Base-by-base conservation (phyloP, 768 basidiomycete species). In the Hypholoma fasciculare region DNA sequence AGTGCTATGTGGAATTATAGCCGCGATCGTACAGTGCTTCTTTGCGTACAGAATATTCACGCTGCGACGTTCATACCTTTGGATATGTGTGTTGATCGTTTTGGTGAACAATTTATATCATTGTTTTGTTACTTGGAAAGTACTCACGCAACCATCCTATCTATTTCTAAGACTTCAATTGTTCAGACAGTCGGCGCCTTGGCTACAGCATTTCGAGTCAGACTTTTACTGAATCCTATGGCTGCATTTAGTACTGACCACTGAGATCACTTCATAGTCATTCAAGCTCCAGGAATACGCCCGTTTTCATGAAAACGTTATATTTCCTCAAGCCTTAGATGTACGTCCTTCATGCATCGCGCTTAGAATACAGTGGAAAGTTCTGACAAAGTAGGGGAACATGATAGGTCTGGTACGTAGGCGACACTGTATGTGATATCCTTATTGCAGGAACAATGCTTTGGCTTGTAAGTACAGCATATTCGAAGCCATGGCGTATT, bases 31-130 rank as follows among this genome's bases (percentile, higher is more conserved):
- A 12, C 67, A 69, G 19, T 49, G 40, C 11, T 69, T 60, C 57
- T 69, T 64, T 53, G 61, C 61, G 0, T 63, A 64, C 51, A 57
- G 67, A 12, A 61, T 69, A 16, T 65, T 57, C n/a, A 52, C 52
- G 2, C 30, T 61, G 9, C 37, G 56, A 14, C 49, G 40, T 19
- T 61, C 60, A 4, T 54, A 50, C 19, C 36, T 46, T 11, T 54
- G 48, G 48, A 51, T 61, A 37, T 61, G 48, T n/a, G 27, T 57
- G 19, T 20, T 61, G 4, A 54, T 61, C 16, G 23, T 58, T 4
- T 17, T 61, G 60, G 60, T 61, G 27, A 16, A 30, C 0, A 23
- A 14, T 17, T 20, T 14, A 20, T 17, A n/a, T 0, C 26, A n/a
- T 53, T 7, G 3, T n/a, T 6, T 8, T 7, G 13, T 26, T 17